Percentiles rank a stretch among this genome's conserved stretches.
These are phyloP conservation scores for Ophiostoma sp. DNA, from an alignment of 2,329 filamentous ascomycete genomes.

Conservation along the genomic window DNA sequence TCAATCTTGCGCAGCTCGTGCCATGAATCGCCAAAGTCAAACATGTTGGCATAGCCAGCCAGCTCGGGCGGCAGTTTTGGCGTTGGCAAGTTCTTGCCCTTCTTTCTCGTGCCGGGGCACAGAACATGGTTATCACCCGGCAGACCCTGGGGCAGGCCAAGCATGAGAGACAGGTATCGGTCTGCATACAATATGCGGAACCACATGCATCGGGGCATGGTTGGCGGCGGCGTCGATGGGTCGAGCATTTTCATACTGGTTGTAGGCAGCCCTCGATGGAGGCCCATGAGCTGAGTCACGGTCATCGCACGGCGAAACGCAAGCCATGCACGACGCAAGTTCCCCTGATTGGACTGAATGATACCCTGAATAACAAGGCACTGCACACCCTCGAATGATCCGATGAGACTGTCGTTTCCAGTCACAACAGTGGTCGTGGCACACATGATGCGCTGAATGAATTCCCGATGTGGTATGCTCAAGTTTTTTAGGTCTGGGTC, in stretches of 20 bases:
- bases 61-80: background rate
- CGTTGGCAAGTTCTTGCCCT: no score
- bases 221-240: conserved; percentile 25
- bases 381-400: conserved; percentile 46
- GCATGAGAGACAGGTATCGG: conserved; percentile 45
- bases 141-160: conserved; percentile 42
- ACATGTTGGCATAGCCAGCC: background rate
- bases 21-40: background rate
- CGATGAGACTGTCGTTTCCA: conserved; percentile 42
- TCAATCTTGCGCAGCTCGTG: conserved; percentile 34
- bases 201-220: conserved; percentile 42
- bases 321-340: conserved; percentile 44
- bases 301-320: conserved; percentile 42
- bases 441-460: conserved; percentile 19
- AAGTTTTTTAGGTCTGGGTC: conserved; percentile 18
- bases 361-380: conserved; percentile 45
- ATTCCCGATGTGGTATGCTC: conserved; percentile 13
- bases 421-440: conserved; percentile 36
- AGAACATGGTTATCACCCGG: conserved; percentile 19
- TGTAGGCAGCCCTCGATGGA: conserved; percentile 19
- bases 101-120: background rate
- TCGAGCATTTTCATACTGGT: conserved; percentile 30
- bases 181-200: conserved; percentile 43
- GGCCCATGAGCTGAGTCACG: conserved; percentile 26
- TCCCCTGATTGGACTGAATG: conserved; percentile 44